These are phyloP conservation scores for Pythium phragmitis DNA, from an alignment of 352 stramenopile genomes.

Conservation along the genomic window DNA sequence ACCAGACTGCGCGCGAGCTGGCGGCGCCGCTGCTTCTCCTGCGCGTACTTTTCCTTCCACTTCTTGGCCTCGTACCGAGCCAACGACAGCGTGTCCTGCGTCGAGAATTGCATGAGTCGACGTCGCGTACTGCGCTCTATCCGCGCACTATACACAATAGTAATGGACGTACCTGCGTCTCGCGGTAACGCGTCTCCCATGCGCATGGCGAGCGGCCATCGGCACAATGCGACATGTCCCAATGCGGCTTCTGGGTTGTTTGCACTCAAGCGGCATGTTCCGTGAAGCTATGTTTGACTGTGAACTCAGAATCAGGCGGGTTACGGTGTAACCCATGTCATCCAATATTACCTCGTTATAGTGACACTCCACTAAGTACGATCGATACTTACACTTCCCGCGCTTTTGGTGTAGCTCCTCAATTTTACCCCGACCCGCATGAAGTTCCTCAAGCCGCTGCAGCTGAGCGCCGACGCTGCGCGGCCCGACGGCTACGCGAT, in stretches of 20 bases:
- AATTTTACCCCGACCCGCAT: conserved; percentile 24
- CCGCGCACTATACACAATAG: neutral
- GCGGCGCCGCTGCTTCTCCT: conserved; percentile 67
- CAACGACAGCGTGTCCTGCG: conserved; percentile 59
- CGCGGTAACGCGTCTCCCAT: conserved; percentile 23
- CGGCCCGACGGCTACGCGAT: conserved; percentile 60
- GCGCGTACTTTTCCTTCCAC: conserved; percentile 82
- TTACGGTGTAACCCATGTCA: conserved; percentile 14
- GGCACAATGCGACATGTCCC: conserved; percentile 13
- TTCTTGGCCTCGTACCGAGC: conserved; percentile 65
- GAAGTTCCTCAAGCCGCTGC: conserved; percentile 73
- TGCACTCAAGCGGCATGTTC: neutral
- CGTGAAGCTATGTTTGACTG: neutral
- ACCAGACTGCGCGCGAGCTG: conserved; percentile 63
- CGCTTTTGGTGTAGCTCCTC: conserved; percentile 9
- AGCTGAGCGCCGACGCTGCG: conserved; percentile 40
- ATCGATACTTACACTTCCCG: conserved; percentile 15
- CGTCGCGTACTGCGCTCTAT: neutral
- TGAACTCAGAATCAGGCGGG: neutral
- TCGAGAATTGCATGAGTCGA: conserved; percentile 11
- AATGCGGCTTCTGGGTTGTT: neutral
- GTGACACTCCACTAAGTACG: neutral
- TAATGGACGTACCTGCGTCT: conserved; percentile 22
- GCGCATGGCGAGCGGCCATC: conserved; percentile 20
- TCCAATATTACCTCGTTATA: conserved; percentile 2